Evolutionary conservation across 148 eudicot genomes (phyloP), one percentile per base, ranked within the genome.

Genomic region (Rhododendron simsii): DNA sequence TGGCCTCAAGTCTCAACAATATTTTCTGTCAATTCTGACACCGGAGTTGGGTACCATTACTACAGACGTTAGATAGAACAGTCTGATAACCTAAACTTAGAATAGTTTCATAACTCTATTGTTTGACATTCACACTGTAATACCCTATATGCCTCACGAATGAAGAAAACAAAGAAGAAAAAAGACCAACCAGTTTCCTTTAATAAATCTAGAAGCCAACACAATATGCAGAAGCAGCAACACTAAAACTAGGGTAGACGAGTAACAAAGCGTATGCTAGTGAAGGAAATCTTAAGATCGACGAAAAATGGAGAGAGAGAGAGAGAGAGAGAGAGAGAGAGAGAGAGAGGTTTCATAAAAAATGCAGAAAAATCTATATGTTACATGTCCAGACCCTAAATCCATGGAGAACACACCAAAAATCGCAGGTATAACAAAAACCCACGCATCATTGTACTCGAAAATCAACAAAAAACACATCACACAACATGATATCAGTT

Each of bases 51-150:
- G 78, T 74, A 37, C 3, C 37, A 35, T 35, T 35, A 35, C 63
- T 16, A 33, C 33, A 33, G 28, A 82, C n/a, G 50, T 63, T 63
- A 51, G 75, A 9, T 59, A 28, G 50, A 39, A 82, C 75, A 39
- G 51, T 39, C 37, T 35, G 23, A 82, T 20, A 73, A 82, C 75
- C 73, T 35, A 75, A 75, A 44, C 33, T 44, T 23, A 23, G 81
- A 44, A 23, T 21, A 35, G 37, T 35, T 3, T 87, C 78, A 33
- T 37, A 67, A 33, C 35, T 39, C 81, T 47, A 51, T 55, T 47
- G 79, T 85, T 87, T 85, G 88, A 80, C 84, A 87, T 89, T 87
- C 89, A 85, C 86, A 89, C 16, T 90, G 65, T 59, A 3, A 89
- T 73, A 86, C 37, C 87, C 86, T 90, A 83, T 90, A 78, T 85